Evolutionary conservation across 2,329 filamentous ascomycete species (phyloP).

Genomic region (Alternaria gansuensis): DNA sequence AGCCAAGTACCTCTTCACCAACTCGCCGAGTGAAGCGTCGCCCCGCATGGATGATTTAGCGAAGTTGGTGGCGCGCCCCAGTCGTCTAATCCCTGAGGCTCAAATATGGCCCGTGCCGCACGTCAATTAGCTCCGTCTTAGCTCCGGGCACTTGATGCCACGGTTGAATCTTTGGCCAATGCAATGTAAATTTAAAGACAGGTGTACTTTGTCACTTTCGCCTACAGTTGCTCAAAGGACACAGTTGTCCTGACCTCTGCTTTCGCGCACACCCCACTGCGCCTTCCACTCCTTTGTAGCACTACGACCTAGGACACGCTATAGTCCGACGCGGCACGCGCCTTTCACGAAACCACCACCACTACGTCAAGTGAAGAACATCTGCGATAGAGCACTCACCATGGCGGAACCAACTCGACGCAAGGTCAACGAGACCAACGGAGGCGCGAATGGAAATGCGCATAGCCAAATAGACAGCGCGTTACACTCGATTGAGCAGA

Average conservation of each 20-base stretch:
- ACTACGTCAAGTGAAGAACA: background rate
- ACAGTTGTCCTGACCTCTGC: background rate
- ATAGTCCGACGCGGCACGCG: background rate
- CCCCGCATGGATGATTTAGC: slow-evolving; percentile 4
- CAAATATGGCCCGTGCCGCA: slow-evolving; percentile 18
- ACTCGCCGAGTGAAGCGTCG: slow-evolving; percentile 8
- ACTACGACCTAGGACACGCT: background rate
- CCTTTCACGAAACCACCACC: slow-evolving; percentile 3
- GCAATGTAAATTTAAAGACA: slow-evolving; percentile 14
- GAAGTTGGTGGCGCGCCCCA: slow-evolving; percentile 15
- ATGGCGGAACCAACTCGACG: slow-evolving; percentile 44
- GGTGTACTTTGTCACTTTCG: slow-evolving; percentile 15
- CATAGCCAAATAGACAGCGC: slow-evolving; percentile 39
- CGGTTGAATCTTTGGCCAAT: slow-evolving; percentile 33
- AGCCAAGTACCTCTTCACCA: background rate
- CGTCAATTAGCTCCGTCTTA: slow-evolving; percentile 38
- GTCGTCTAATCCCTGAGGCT: slow-evolving; percentile 26
- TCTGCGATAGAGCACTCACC: background rate
- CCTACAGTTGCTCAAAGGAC: background rate
- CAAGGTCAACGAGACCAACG: slow-evolving; percentile 39
- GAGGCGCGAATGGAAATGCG: slow-evolving; percentile 34
- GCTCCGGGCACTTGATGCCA: slow-evolving; percentile 44
- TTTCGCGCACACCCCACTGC: background rate
- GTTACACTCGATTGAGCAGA: slow-evolving; percentile 42
- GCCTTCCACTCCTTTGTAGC: slow-evolving; percentile 2